Base-by-base conservation (phyloP, 1,284 basidiomycete genomes). In the Leccinum pallidistipes region DNA sequence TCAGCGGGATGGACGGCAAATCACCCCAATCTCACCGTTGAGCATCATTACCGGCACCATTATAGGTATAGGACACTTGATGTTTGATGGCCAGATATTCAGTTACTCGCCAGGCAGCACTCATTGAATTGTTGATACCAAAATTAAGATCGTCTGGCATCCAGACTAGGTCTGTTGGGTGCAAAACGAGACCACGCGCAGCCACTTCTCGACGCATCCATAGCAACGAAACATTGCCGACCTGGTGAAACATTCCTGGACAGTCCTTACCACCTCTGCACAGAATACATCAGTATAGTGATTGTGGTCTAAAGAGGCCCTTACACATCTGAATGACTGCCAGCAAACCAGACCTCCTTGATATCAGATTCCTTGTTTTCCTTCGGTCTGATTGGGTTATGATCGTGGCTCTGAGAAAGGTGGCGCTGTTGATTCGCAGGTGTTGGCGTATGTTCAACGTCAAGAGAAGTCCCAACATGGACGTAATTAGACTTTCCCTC, bases 81-180 rank as follows among this genome's bases (percentile, higher is more conserved):
- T 69, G 70, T 31, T 50, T 74, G 34, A 75, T 62, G 5, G 74
- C 73, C 4, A 75, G 2, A 38, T 62, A 61, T 43, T 77, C 73
- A 3, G 73, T 5, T 2, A 34, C 5, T 14, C 51, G 40, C 75
- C 74, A 74, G 3, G 8, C 2, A 14, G 3, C 1, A 5, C 18
- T 55, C 66, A 73, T 63, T 10, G 74, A 73, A 10, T 70, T 5
- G 21, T 55, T 64, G 18, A 55, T 57, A 3, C 66, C 65, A 18
- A 59, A 51, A 21, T 74, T 62, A 12, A 75, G 36, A 51, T 73
- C 71, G 8, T 65, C 68, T 5, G 71, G 71, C 5, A 63, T 55
- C 71, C 72, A 75, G n/a, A 64, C 58, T 14, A 68, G 52, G 27
- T 72, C 64, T 2, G 63, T 65, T 9, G 72, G 64, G 14, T 61